Evolutionary conservation across 1,284 basidiomycete species (phyloP), one percentile per base, ranked within the genome.

Genomic region (Puccinia novopanici): DNA sequence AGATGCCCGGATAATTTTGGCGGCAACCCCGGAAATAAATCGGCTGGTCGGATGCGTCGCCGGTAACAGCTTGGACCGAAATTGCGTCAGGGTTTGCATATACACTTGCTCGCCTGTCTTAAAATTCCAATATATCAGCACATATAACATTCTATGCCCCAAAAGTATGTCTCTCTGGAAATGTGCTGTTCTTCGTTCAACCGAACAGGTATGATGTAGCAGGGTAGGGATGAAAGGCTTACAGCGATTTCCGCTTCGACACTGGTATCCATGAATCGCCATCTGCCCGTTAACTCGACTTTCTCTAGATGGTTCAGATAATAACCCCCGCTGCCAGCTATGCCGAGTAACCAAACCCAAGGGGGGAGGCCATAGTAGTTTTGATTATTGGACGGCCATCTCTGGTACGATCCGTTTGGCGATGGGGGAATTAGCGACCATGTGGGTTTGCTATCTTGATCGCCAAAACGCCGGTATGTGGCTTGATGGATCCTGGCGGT

Each of bases 241-340:
- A 80, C 78, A 12, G 57, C 78, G 30, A 80, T 78, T 82, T 86
- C 85, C 40, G 84, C 82, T 13, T 68, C 71, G 13, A 82, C 42
- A 40, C 80, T 80, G 13, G 85, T 84, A 55, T 85, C 84, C 71
- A 84, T 84, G 65, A 85, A 86, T 5, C 85, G 81, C 83, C 83
- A 84, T 55, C 85, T 82, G 13, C 84, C 84, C 13, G 85, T 85
- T 37, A 82, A 78, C 1, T 84, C 84, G 6, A 86, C 85, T 61
- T 83, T 72, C 52, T 85, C 84, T 22, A 86, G 82, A 80, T 86
- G 84, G 13, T 75, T 42, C 3, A 85, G 80, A 71, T 85, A 85
- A 82, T 85, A 86, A 19, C 42, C 42, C 6, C 82, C 52, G 15
- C 83, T 84, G 4, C 81, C 82, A n/a, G 80, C 83, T 0, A 81